phyloP scores from a whole-genome alignment of 192 early-diverging fungal genomes.

The Coemansia sp. region DNA sequence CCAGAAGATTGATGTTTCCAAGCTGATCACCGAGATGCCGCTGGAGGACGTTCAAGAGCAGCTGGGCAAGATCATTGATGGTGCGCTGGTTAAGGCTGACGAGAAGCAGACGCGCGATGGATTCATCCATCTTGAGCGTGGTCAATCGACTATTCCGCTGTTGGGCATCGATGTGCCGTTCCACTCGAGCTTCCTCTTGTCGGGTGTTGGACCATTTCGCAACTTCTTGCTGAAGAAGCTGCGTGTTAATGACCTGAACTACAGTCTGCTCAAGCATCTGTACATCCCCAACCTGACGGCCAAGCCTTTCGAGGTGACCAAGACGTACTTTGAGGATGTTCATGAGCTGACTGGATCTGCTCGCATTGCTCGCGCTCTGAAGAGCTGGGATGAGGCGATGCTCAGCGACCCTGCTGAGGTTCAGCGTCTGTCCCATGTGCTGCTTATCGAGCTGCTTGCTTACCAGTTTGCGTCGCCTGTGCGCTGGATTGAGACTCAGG shows the following conservation, averaged over 20 bases:
- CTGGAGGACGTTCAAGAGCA: constrained; percentile 82
- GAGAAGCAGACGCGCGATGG: constrained; percentile 65
- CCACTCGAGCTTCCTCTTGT: constrained; percentile 91
- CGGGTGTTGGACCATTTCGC: constrained; percentile 92
- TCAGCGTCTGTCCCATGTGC: constrained; percentile 82
- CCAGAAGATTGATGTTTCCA: constrained; percentile 83
- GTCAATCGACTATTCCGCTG: constrained; percentile 88
- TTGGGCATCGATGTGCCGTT: constrained; percentile 95
- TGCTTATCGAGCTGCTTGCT: constrained; percentile 88
- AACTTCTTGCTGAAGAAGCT: constrained; percentile 84
- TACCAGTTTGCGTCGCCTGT: constrained; percentile 96
- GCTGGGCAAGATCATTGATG: constrained; percentile 75
- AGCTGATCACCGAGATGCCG: constrained; percentile 82
- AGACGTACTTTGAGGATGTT: constrained; percentile 76
- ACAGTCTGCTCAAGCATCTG: constrained; percentile 75
- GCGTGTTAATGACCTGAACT: constrained; percentile 80
- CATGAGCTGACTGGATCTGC: constrained; percentile 75
- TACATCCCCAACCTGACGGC: constrained; percentile 98
- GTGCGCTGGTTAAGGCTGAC: constrained; percentile 65
- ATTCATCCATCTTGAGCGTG: constrained; percentile 76
- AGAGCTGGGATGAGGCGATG: constrained; percentile 71
- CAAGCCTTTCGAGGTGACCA: constrained; percentile 78
- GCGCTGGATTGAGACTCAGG: constrained; percentile 98
- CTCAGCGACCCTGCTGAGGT: constrained; percentile 73
- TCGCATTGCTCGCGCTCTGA: constrained; percentile 76